Base-by-base conservation (phyloP, 352 stramenopile species). In the Thraustochytrium striatum region DNA sequence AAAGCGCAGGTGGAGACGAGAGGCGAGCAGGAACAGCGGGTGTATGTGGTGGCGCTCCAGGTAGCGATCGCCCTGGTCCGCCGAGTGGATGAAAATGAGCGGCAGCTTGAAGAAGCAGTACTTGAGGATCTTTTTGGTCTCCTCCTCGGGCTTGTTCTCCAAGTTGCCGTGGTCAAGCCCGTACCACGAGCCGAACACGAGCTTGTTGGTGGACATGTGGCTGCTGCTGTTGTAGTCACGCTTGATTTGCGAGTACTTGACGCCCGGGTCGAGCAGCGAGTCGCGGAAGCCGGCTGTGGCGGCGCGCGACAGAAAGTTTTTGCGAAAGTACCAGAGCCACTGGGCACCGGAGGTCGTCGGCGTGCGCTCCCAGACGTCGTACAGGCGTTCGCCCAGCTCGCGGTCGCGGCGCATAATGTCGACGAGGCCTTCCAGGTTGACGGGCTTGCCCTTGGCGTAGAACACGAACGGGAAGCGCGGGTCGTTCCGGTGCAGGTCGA, bases 101-200 rank as follows among this genome's bases (percentile, higher is more conserved):
- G 47, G 47, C 47, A 55, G 25, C 47, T 55, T 55, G 47, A 55
- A 55, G 47, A 55, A 55, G 47, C 47, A 55, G 47, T 55, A 55
- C 47, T 55, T 55, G 47, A 55, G 47, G 25, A 55, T 55, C 47
- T 55, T 55, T 25, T 55, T 55, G 16, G 47, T 55, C 47, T 21
- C 16, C 47, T 55, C 47, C 47, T 16, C 47, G 47, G 47, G 16
- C 25, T 55, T 55, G 47, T 55, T 55, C 16, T 25, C 25, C 47
- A 55, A 55, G 25, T 55, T 25, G 47, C 47, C 47, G 47, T 55
- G 47, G 47, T 55, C 47, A 16, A 55, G 16, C 16, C 47, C 47
- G 47, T 55, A 55, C 47, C 47, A 55, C 47, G 47, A 55, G 47
- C 47, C 47, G 25, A 21, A 55, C 47, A 55, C 47, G 16, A 55